phyloP scores from a whole-genome alignment of 768 basidiomycete species.

The Lactifluus pinguis region DNA sequence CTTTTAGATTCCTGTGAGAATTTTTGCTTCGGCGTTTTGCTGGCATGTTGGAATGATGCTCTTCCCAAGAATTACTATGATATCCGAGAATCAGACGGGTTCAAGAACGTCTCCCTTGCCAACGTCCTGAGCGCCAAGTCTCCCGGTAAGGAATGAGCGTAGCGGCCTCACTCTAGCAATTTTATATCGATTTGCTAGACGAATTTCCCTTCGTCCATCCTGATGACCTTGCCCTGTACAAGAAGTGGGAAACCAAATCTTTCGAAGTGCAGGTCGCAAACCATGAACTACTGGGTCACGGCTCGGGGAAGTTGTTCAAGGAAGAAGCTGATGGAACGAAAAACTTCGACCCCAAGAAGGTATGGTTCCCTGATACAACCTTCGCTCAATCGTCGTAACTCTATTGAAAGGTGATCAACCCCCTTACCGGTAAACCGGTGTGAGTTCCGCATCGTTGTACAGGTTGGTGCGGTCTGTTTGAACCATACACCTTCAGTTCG shows the following conservation, averaged over 20 bases:
- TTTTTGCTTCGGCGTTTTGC: background rate
- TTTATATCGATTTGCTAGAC: constrained; percentile 25
- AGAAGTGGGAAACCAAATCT: constrained; percentile 65
- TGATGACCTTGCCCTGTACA: constrained; percentile 65
- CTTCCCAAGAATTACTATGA: constrained; percentile 64
- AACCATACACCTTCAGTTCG: constrained; percentile 32
- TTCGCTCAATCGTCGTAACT: background rate
- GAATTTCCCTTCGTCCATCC: constrained; percentile 76
- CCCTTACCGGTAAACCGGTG: constrained; percentile 70
- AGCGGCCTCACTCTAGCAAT: background rate
- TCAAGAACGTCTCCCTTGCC: constrained; percentile 83
- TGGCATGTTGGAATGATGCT: background rate
- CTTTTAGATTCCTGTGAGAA: constrained; percentile 52
- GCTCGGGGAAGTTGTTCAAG: constrained; percentile 75
- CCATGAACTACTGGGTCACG: constrained; percentile 82
- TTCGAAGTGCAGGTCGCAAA: constrained; percentile 89
- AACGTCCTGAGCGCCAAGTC: constrained; percentile 86
- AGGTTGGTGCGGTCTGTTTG: constrained; percentile 2
- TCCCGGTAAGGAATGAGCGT: constrained; percentile 41
- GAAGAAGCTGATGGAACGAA: constrained; percentile 66
- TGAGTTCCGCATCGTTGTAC: constrained; percentile 26
- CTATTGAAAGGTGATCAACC: constrained; percentile 57
- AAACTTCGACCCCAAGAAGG: constrained; percentile 74
- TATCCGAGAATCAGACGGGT: constrained; percentile 70
- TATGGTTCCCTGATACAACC: constrained; percentile 5